These are phyloP conservation scores for Hypoxylon sp. DNA, from an alignment of 2,329 filamentous ascomycete genomes.

Conservation along the genomic window DNA sequence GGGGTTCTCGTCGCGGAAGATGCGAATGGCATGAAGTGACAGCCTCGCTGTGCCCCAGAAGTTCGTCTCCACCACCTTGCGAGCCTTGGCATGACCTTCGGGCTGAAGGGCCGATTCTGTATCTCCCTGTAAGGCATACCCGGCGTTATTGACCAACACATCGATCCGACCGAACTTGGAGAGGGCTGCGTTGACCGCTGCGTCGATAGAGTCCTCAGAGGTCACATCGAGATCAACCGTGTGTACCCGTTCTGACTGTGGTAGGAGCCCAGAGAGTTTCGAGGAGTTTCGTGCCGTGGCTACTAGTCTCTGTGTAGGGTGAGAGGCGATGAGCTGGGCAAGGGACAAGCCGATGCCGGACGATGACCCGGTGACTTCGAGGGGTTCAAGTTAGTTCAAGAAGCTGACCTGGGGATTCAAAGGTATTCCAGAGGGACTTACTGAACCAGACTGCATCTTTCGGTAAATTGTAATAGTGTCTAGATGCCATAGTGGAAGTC, in stretches of 20 bases:
- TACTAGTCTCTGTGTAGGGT: slow-evolving; percentile 58
- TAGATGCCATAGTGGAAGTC: not conserved
- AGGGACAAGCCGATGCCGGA: slow-evolving; percentile 61
- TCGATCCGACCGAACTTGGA: slow-evolving; percentile 41
- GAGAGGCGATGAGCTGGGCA: slow-evolving; percentile 55
- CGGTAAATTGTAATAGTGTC: slow-evolving; percentile 30
- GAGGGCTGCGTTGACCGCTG: slow-evolving; percentile 26
- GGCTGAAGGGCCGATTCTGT: slow-evolving; percentile 30
- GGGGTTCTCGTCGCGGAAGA: slow-evolving; percentile 50
- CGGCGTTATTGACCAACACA: slow-evolving; percentile 31
- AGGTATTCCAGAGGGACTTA: slow-evolving; percentile 5
- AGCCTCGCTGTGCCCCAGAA: slow-evolving; percentile 51
- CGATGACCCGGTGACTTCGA: slow-evolving; percentile 63
- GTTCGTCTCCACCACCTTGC: slow-evolving; percentile 48
- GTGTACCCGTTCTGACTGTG: slow-evolving; percentile 21
- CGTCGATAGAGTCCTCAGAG: slow-evolving; percentile 31
- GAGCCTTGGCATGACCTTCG: slow-evolving; percentile 39
- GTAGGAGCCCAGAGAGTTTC: slow-evolving; percentile 4
- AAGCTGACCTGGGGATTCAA: not conserved
- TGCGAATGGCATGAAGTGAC: slow-evolving; percentile 47
- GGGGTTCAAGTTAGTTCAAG: slow-evolving; percentile 32
- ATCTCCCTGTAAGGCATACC: slow-evolving; percentile 36
- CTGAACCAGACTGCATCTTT: slow-evolving; percentile 43
- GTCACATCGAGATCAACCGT: slow-evolving; percentile 39
- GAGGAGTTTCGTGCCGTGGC: slow-evolving; percentile 58